Conservation (phyloP, 2,329 filamentous ascomycete genomes). For the Fusarium illudens region DNA sequence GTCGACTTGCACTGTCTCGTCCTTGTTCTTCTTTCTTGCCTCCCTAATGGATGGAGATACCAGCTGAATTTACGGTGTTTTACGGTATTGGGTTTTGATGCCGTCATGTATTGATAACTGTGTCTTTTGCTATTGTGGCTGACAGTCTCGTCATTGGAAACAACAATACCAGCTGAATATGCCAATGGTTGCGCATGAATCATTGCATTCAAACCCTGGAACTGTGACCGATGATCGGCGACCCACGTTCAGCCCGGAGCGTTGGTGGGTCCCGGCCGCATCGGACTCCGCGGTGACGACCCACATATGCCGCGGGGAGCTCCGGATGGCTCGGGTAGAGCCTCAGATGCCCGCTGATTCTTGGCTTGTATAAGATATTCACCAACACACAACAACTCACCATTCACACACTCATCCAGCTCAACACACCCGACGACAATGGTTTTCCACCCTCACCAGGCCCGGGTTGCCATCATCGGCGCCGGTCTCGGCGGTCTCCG, state of each 20-base stretch:
- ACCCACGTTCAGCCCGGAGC: not conserved
- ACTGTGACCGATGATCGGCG: not conserved
- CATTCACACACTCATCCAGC: not conserved
- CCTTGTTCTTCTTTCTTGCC: too few species aligned
- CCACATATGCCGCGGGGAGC: not conserved
- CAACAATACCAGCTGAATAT: not conserved
- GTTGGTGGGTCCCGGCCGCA: not conserved
- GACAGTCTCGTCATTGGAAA: too few species aligned
- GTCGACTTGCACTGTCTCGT: not conserved
- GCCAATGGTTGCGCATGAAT: not conserved
- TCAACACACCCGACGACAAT: not conserved
- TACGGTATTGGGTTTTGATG: too few species aligned
- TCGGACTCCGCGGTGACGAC: not conserved
- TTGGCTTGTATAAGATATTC: not conserved
- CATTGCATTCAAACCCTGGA: not conserved
- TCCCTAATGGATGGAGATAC: not conserved
- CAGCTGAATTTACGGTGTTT: too few species aligned
- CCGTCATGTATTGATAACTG: too few species aligned
- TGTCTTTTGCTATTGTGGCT: too few species aligned
- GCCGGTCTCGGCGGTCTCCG: constrained; percentile 45
- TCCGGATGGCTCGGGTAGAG: not conserved
- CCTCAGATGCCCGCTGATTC: not conserved
- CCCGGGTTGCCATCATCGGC: not conserved
- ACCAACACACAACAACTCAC: too few species aligned
- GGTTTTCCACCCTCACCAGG: not conserved